Percentiles rank a stretch among this genome's conserved stretches.
These are phyloP conservation scores for Dactylella cylindrospora DNA, from an alignment of 2,329 filamentous ascomycete genomes.

Conservation along the genomic window DNA sequence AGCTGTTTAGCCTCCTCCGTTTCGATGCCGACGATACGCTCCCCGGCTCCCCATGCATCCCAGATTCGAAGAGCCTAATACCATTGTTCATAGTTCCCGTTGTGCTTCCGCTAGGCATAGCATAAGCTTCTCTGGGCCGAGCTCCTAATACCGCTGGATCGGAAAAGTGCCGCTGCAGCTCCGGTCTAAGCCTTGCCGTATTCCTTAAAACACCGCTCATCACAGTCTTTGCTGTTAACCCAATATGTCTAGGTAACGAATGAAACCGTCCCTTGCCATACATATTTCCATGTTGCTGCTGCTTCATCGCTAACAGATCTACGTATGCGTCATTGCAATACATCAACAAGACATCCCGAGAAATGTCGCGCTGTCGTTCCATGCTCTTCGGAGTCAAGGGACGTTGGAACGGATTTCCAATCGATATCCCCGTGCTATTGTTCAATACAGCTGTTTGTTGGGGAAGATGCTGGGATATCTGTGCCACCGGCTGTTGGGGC, in stretches of 20 bases:
- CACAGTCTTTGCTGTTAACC: conserved; percentile 26
- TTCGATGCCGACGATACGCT: conserved; percentile 30
- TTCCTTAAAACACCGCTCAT: conserved; percentile 39
- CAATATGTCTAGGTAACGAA: conserved; percentile 30
- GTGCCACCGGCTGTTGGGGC: conserved; percentile 1
- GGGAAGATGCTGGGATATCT: conserved; percentile 27
- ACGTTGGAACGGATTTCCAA: conserved; percentile 36
- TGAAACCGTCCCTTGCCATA: conserved; percentile 36
- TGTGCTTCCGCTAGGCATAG: too few relatives aligned
- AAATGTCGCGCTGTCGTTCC: conserved; percentile 29
- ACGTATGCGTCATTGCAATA: conserved; percentile 41
- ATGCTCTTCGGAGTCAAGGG: conserved; percentile 14
- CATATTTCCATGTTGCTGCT: conserved; percentile 29
- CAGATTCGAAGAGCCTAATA: conserved; percentile 20
- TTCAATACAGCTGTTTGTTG: conserved; percentile 19
- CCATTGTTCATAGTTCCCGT: conserved; percentile 20
- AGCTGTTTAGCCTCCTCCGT: conserved; percentile 28
- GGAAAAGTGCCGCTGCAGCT: conserved; percentile 35
- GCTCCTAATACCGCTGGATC: conserved; percentile 16
- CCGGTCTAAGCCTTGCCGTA: conserved; percentile 26
- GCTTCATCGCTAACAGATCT: conserved; percentile 37
- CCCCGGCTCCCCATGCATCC: conserved; percentile 14
- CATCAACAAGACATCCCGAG: conserved; percentile 33
- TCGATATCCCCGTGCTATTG: conserved; percentile 11
- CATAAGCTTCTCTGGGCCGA: conserved; percentile 30